Percentiles rank a stretch among this genome's conserved stretches.
These are phyloP conservation scores for Ustilago bromivora DNA, from an alignment of 1,284 basidiomycete species.

Conservation along the genomic window DNA sequence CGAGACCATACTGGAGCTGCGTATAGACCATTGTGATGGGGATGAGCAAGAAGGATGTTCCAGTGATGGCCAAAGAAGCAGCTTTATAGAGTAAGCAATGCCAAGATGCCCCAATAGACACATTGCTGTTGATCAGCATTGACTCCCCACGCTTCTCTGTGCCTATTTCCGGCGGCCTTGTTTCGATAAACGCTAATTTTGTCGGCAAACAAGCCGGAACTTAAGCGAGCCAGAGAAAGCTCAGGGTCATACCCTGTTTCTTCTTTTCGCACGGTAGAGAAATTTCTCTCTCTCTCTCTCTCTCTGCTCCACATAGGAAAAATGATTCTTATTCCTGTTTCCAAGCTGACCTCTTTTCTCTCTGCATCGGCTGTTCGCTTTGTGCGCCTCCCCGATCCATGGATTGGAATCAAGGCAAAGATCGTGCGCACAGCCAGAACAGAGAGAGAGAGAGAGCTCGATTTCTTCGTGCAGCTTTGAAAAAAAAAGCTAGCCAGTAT, in stretches of 20 bases:
- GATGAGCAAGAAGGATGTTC: neutral
- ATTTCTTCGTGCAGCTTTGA: conserved; percentile 34
- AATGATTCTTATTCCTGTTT: conserved; percentile 7
- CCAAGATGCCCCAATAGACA: neutral
- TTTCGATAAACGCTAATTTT: neutral
- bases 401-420: neutral
- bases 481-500: conserved; percentile 2
- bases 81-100: neutral
- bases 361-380: conserved; percentile 6
- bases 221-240: neutral
- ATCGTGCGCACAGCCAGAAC: neutral
- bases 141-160: conserved; percentile 12
- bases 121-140: conserved; percentile 5
- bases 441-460: conserved; percentile 5
- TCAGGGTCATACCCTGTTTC: neutral
- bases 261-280: conserved; percentile 34
- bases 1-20: conserved; percentile 24
- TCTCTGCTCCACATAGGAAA: conserved; percentile 8
- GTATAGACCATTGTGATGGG: neutral
- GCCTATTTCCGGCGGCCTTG: neutral
- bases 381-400: neutral
- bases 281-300: neutral
- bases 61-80: too few relatives aligned
- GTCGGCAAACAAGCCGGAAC: conserved; percentile 19
- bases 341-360: neutral